Conservation (phyloP, 2,329 filamentous ascomycete genomes). For the Ambrosiella cleistominuta region DNA sequence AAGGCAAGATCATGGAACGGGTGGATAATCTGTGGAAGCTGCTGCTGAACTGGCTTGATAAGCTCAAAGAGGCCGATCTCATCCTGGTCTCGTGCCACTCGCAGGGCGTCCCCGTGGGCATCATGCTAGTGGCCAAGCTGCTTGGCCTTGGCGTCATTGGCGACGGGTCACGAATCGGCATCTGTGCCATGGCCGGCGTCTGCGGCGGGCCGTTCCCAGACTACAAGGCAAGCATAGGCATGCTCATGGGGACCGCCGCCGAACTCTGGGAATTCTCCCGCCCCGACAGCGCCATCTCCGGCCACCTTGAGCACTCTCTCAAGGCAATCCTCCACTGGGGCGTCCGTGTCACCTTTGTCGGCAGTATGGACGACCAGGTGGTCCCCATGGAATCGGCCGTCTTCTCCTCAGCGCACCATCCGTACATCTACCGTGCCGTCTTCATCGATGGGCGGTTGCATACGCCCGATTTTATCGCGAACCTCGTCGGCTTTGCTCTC, state of each 20-base stretch:
- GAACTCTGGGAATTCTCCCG: constrained; percentile 91
- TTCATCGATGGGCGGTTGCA: constrained; percentile 90
- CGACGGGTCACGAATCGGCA: constrained; percentile 51
- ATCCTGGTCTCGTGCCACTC: constrained; percentile 87
- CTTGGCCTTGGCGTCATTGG: constrained; percentile 77
- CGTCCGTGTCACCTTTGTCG: constrained; percentile 69
- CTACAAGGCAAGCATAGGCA: constrained; percentile 71
- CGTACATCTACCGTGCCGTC: constrained; percentile 86
- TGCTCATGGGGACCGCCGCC: constrained; percentile 76
- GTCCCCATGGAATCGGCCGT: constrained; percentile 70
- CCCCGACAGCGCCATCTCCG: constrained; percentile 63
- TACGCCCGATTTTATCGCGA: constrained; percentile 81
- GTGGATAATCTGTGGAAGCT: constrained; percentile 91
- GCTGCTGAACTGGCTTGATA: constrained; percentile 84
- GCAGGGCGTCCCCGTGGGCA: constrained; percentile 81
- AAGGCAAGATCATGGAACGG: constrained; percentile 77
- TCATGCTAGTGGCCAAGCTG: constrained; percentile 84
- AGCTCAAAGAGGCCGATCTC: constrained; percentile 73
- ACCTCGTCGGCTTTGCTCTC: constrained; percentile 80
- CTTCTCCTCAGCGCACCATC: constrained; percentile 70
- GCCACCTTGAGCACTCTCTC: constrained; percentile 60
- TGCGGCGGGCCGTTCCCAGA: constrained; percentile 85
- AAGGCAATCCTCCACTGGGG: constrained; percentile 60
- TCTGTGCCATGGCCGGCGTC: constrained; percentile 83
- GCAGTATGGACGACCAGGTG: constrained; percentile 92